phyloP scores from a whole-genome alignment of 768 basidiomycete species.

The Kwoniella botswanensis region DNA sequence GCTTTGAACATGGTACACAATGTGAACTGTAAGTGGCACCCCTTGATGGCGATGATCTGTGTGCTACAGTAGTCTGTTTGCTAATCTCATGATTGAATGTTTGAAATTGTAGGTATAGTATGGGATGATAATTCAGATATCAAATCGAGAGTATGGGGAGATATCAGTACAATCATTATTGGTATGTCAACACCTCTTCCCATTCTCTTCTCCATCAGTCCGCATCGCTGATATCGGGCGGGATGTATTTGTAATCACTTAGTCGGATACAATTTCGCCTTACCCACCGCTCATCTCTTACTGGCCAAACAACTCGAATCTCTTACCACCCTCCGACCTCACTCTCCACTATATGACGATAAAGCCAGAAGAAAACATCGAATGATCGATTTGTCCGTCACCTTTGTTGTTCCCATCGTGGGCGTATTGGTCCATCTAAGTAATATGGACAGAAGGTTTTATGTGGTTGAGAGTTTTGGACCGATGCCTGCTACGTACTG shows the following conservation, averaged over 20 bases:
- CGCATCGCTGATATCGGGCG: not conserved
- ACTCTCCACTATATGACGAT: constrained; percentile 50
- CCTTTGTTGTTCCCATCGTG: constrained; percentile 39
- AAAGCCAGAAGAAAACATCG: constrained; percentile 33
- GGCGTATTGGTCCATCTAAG: constrained; percentile 51
- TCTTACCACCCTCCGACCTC: constrained; percentile 48
- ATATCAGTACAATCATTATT: constrained; percentile 39
- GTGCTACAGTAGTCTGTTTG: not conserved
- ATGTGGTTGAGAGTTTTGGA: constrained; percentile 49
- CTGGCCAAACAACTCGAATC: constrained; percentile 55
- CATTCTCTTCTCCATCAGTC: not conserved
- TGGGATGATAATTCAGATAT: constrained; percentile 46
- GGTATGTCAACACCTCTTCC: constrained; percentile 26
- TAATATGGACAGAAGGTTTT: constrained; percentile 47
- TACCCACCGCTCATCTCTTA: constrained; percentile 52
- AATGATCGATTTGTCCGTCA: constrained; percentile 43
- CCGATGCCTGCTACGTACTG: constrained; percentile 52
- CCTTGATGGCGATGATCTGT: not conserved
- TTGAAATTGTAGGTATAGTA: constrained; percentile 31
- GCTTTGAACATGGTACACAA: constrained; percentile 44
- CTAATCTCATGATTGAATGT: not conserved
- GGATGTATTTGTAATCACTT: not conserved
- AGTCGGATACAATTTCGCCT: constrained; percentile 57
- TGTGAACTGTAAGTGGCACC: constrained; percentile 47
- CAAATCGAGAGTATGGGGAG: constrained; percentile 47